Conservation (phyloP, 108 stramenopile species). For the Nitzschia sp. region DNA sequence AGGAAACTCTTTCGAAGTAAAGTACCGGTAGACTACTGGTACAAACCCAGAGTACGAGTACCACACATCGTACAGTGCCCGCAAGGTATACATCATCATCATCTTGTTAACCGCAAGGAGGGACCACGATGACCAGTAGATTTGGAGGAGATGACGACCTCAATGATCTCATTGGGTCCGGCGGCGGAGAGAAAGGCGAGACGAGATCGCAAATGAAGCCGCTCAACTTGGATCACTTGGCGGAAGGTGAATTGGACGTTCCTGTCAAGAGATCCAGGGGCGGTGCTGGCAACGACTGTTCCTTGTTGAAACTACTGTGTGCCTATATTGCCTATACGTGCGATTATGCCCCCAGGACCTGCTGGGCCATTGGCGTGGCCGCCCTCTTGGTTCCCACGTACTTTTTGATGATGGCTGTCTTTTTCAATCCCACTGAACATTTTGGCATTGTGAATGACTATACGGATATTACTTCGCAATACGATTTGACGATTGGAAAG, state of each 20-base stretch:
- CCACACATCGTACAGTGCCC: no score
- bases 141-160: not conserved
- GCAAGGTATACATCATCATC: no score
- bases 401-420: slow-evolving; percentile 17
- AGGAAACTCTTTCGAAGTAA: no score
- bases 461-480: slow-evolving; percentile 46
- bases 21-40: no score
- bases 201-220: not conserved
- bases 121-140: not conserved
- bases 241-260: slow-evolving; percentile 17
- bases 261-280: not conserved
- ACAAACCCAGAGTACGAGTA: no score
- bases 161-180: not conserved
- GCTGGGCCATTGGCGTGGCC: slow-evolving; percentile 16
- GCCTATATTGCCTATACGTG: slow-evolving; percentile 28
- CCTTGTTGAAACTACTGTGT: slow-evolving; percentile 3
- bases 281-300: not conserved
- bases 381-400: slow-evolving; percentile 15
- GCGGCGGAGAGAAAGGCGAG: not conserved
- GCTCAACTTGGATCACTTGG: slow-evolving; percentile 14
- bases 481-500: slow-evolving; percentile 58
- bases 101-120: no score
- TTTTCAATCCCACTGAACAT: slow-evolving; percentile 56
- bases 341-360: slow-evolving; percentile 24
- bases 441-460: slow-evolving; percentile 66